Conservation (phyloP, 768 basidiomycete species). For the Kwoniella europaea region DNA sequence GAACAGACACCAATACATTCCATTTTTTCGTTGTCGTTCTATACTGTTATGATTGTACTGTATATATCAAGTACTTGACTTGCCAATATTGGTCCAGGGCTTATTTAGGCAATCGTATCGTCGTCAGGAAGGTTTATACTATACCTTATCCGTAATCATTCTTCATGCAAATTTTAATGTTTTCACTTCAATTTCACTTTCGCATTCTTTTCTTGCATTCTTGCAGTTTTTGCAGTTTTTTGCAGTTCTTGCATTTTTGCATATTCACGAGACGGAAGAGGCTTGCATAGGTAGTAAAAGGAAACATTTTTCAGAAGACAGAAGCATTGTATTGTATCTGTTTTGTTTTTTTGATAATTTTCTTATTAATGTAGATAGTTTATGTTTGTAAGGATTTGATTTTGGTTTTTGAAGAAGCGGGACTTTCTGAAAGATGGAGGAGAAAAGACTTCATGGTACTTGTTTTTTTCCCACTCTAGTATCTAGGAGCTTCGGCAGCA, state of each 20-base stretch:
- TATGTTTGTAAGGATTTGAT: neutral
- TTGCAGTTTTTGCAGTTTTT: neutral
- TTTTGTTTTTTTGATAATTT: neutral
- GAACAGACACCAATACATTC: no score
- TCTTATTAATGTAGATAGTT: neutral
- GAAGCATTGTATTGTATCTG: neutral
- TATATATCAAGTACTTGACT: no score
- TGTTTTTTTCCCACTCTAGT: slow-evolving; percentile 33
- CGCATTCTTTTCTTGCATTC: neutral
- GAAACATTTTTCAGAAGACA: neutral
- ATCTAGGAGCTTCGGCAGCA: slow-evolving; percentile 42
- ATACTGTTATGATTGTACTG: no score
- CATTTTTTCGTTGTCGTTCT: no score
- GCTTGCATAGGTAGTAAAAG: neutral
- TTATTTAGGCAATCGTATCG: no score
- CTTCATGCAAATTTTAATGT: no score
- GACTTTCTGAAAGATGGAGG: neutral
- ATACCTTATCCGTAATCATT: no score
- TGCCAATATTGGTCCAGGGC: no score
- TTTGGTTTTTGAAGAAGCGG: neutral
- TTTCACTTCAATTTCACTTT: neutral
- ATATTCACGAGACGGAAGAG: neutral
- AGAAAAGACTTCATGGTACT: neutral
- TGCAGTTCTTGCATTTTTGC: neutral
- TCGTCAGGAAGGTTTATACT: no score